Evolutionary conservation across 345 rosid genomes (phyloP), one percentile per base, ranked within the genome.

Genomic region (Theobroma cacao): DNA sequence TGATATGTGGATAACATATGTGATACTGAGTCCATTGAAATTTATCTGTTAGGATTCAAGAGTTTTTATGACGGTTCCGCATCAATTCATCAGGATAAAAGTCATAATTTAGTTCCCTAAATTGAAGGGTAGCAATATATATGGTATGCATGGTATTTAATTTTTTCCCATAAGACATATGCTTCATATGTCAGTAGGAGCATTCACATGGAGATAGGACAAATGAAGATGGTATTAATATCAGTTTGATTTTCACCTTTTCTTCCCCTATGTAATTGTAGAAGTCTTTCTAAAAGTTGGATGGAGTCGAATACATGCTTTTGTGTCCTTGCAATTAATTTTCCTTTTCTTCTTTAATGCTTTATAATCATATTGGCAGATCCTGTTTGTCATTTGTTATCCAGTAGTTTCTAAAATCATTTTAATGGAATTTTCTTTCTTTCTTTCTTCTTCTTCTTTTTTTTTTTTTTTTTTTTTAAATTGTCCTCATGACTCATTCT

Each of bases 401-500:
- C 15, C 52, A 36, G 30, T 63, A 12, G 33, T 34, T 55, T 34
- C 17, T 43, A 38, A 33, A 40, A 47, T 43, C 2, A 9, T 75
- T 50, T 74, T n/a, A 17, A 53, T 65, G 50, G 26, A 69, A 14
- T 60, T 81, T 71, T 45, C 18, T 24, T 20, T 55, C 60, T 18
- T 43, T 30, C 48, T 13, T 18, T n/a, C 24, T 26, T 66, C n/a
- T 58, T 65, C 53, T 24, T 22, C 6, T 18, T 33, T 12, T 52
- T 71, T 69, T 50, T 24, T 0, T 18, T 33, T 12, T 52, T 71
- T 69, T 50, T 24, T 0, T 30, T 45, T 0, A 20, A 34, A 33
- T 36, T 61, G 83, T 66, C n/a, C 52, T 70, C 26, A 30, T 67
- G 30, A 31, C 78, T 77, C 38, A 12, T 65, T 71, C 62, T 28